phyloP scores from a whole-genome alignment of 2,329 filamentous ascomycete species.

The Massarina eburnea region DNA sequence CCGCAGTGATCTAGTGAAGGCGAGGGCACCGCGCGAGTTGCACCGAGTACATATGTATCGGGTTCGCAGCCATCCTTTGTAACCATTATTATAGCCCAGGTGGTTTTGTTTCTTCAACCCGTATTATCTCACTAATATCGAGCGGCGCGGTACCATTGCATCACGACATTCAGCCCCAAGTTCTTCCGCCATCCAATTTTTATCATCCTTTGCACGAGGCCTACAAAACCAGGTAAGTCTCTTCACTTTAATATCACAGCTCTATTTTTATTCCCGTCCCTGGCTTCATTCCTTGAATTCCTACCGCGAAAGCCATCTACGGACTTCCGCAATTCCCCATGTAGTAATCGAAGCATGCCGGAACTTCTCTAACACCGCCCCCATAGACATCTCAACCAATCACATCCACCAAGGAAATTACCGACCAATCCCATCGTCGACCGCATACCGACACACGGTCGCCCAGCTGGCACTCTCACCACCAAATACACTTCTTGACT shows the following conservation, averaged over 20 bases:
- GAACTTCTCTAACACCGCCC: neutral
- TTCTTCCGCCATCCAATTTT: too few relatives aligned
- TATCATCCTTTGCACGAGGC: neutral
- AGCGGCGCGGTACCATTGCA: neutral
- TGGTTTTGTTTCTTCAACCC: neutral
- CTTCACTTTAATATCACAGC: neutral
- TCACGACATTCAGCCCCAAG: neutral
- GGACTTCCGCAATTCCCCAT: constrained; percentile 1
- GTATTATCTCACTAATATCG: too few relatives aligned
- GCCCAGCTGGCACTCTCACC: neutral
- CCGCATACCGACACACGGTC: neutral
- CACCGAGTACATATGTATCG: neutral
- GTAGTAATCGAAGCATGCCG: neutral
- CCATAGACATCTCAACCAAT: neutral
- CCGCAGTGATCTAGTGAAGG: too few relatives aligned
- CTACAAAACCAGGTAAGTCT: neutral
- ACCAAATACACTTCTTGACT: neutral
- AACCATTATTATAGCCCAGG: neutral
- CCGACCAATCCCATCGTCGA: neutral
- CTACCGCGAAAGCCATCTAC: neutral
- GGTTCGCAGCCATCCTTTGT: neutral
- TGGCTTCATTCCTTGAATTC: neutral
- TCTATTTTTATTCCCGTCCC: neutral
- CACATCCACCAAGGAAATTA: neutral
- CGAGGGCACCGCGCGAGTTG: too few relatives aligned